A percentile compares a stretch with the other conserved stretches of the same genome.
phyloP scores from a whole-genome alignment of 1,139 yeast genomes.

The Schwanniomyces etchellsii region DNA sequence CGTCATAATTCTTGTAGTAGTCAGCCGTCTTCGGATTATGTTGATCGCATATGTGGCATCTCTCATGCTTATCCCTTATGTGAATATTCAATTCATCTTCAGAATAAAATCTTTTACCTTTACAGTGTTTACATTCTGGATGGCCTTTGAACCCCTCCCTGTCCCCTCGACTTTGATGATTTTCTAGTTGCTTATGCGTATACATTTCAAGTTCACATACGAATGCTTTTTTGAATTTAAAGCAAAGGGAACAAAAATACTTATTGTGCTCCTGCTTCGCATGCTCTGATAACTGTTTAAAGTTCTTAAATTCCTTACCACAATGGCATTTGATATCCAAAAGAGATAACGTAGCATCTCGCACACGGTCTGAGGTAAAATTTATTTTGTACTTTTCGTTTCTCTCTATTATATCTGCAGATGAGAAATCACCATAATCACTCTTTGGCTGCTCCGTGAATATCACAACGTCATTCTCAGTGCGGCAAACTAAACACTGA shows the following conservation, averaged over 20 bases:
- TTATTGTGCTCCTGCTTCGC: conserved; percentile 56
- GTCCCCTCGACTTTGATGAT: conserved; percentile 68
- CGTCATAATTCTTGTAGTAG: conserved; percentile 73
- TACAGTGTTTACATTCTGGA: conserved; percentile 83
- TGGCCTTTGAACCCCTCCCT: conserved; percentile 80
- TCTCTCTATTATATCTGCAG: conserved; percentile 22
- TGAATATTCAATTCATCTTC: conserved; percentile 83
- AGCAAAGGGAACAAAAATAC: conserved; percentile 70
- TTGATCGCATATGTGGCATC: conserved; percentile 86
- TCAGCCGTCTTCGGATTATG: conserved; percentile 60
- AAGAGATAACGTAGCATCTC: conserved; percentile 42
- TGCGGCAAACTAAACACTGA: conserved; percentile 77
- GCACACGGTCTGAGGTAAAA: conserved; percentile 44
- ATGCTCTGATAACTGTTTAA: conserved; percentile 62
- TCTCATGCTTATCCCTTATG: conserved; percentile 79
- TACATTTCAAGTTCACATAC: conserved; percentile 64
- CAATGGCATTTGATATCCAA: conserved; percentile 62
- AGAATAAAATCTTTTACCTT: conserved; percentile 71
- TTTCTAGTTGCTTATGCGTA: conserved; percentile 55
- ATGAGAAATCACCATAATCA: conserved; percentile 32
- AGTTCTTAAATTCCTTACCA: conserved; percentile 32
- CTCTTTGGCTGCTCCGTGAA: conserved; percentile 44
- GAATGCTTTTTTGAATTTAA: conserved; percentile 69
- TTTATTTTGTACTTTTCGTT: conserved; percentile 45
- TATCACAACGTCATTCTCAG: conserved; percentile 55